Evolutionary conservation across 106 monocot species (phyloP).

Genomic region (Xerophyta viscosa): DNA sequence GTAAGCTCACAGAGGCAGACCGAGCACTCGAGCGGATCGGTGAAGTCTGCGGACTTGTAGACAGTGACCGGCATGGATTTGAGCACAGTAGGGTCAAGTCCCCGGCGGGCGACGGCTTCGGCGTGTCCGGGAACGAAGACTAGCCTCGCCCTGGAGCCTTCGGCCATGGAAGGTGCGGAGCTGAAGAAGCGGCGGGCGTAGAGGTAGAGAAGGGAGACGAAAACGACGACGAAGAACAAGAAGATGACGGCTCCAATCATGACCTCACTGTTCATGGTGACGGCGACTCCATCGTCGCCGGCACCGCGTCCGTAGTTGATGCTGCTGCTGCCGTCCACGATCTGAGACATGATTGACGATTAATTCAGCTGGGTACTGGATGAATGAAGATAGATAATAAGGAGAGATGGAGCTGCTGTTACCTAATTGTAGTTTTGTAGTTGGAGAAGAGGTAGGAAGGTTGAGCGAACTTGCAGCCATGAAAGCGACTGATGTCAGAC

Average conservation of each 20-base stretch:
- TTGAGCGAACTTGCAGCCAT: too few species aligned
- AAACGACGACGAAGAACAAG: slow-evolving; percentile 18
- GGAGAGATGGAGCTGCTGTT: too few species aligned
- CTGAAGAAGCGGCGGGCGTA: slow-evolving; percentile 13
- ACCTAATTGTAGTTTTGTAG: too few species aligned
- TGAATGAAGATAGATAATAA: too few species aligned
- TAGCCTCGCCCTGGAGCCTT: not conserved
- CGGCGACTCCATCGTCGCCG: not conserved
- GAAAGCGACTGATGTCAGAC: too few species aligned
- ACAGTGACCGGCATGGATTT: slow-evolving; percentile 10
- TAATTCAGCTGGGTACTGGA: too few species aligned
- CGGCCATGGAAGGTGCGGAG: not conserved
- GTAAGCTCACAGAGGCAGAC: slow-evolving; percentile 30
- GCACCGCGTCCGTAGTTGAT: not conserved
- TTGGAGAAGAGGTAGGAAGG: too few species aligned
- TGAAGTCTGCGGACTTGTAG: not conserved
- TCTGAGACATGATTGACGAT: not conserved
- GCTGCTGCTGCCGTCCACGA: not conserved
- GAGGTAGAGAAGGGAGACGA: slow-evolving; percentile 28
- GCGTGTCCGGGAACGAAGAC: not conserved
- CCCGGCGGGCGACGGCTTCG: not conserved
- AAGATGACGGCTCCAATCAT: slow-evolving; percentile 24
- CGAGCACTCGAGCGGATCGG: slow-evolving; percentile 22
- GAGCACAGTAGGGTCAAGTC: slow-evolving; percentile 11
- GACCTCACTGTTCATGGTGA: slow-evolving; percentile 13